phyloP scores from a whole-genome alignment of 2,329 filamentous ascomycete genomes.

The Calonectria hongkongensis region DNA sequence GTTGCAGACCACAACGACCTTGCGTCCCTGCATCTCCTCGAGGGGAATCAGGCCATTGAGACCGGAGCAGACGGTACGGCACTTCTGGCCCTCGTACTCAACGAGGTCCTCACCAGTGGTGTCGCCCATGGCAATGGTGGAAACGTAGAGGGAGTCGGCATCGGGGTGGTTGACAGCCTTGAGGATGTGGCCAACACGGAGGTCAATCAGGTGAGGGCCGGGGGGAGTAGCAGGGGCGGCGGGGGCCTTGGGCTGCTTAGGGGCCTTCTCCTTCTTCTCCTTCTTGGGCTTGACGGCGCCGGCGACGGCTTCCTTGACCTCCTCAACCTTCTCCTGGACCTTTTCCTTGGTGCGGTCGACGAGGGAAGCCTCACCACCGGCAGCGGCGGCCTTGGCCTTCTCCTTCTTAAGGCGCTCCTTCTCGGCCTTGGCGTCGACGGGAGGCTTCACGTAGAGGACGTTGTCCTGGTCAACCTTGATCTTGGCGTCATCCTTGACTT shows the following conservation, averaged over 20 bases:
- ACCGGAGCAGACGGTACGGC: constrained; percentile 97
- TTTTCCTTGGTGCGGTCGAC: constrained; percentile 78
- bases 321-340: constrained; percentile 73
- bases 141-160: constrained; percentile 95
- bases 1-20: constrained; percentile 97
- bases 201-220: constrained; percentile 91
- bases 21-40: constrained; percentile 96
- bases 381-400: constrained; percentile 82
- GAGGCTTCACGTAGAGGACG: constrained; percentile 90
- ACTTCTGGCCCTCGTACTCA: constrained; percentile 92
- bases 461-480: constrained; percentile 86
- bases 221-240: constrained; percentile 83
- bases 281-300: constrained; percentile 76
- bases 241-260: constrained; percentile 80
- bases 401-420: constrained; percentile 98
- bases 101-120: constrained; percentile 90
- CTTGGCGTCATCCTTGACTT: constrained; percentile 83
- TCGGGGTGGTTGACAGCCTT: constrained; percentile 97
- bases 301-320: constrained; percentile 64
- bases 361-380: constrained; percentile 69
- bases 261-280: constrained; percentile 93
- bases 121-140: constrained; percentile 96
- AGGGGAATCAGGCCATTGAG: constrained; percentile 94
- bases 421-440: constrained; percentile 93
- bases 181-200: constrained; percentile 97